phyloP scores from a whole-genome alignment of 495 filamentous ascomycete genomes.

The Glutinoglossum americanum region DNA sequence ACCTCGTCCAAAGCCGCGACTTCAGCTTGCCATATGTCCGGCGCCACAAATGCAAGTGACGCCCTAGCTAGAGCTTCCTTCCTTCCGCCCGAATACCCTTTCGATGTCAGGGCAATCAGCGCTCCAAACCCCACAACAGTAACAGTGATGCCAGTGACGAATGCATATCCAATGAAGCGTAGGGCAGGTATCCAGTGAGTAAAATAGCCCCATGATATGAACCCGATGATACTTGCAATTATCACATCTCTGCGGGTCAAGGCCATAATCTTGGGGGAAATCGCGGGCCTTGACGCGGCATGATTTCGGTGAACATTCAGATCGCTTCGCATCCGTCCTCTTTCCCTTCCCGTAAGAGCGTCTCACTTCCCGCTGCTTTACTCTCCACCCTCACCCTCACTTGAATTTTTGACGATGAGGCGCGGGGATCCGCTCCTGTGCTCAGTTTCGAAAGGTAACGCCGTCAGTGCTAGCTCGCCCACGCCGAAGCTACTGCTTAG shows the following conservation, averaged over 20 bases:
- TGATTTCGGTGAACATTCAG: not conserved
- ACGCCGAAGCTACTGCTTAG: too few species aligned
- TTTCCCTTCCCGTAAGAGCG: too few species aligned
- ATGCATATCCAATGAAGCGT: constrained; percentile 62
- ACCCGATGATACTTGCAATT: constrained; percentile 43
- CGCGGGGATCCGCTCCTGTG: too few species aligned
- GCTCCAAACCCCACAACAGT: constrained; percentile 30
- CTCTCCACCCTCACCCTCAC: too few species aligned
- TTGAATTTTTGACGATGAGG: too few species aligned
- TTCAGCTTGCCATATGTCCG: constrained; percentile 47
- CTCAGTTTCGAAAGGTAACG: too few species aligned
- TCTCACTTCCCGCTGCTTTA: too few species aligned
- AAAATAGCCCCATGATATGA: constrained; percentile 69
- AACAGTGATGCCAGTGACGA: constrained; percentile 40
- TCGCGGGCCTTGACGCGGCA: not conserved
- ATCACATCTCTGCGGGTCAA: constrained; percentile 55
- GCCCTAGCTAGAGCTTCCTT: not conserved
- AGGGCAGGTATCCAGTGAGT: constrained; percentile 60
- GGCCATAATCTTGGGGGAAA: constrained; percentile 36
- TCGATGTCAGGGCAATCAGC: constrained; percentile 38
- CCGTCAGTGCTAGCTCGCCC: too few species aligned
- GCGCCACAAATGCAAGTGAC: constrained; percentile 35
- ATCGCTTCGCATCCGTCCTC: too few species aligned
- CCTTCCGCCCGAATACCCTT: constrained; percentile 21
- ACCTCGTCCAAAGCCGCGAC: constrained; percentile 26